Conservation (phyloP, 805 yeast species). For the Priceomyces haplophilus region DNA sequence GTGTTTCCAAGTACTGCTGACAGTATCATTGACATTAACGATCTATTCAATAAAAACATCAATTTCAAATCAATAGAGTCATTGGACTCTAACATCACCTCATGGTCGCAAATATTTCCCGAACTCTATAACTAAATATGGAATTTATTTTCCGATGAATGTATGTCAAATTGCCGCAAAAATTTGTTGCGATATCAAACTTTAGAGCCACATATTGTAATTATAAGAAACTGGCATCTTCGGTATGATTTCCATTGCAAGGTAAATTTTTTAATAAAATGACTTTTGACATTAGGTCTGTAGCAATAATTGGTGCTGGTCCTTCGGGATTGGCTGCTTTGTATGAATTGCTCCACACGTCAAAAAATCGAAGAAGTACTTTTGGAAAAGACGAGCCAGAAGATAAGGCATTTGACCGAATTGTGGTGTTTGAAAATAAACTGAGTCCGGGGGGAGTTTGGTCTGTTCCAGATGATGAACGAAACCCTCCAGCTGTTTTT, state of each 20-base stretch:
- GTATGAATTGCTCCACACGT: conserved; percentile 18
- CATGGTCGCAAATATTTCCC: conserved; percentile 6
- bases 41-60: background rate
- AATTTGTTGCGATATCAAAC: too few relatives aligned
- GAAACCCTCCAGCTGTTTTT: conserved; percentile 24
- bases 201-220: too few relatives aligned
- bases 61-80: conserved; percentile 1
- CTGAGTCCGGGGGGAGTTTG: conserved; percentile 69
- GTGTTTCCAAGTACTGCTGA: conserved; percentile 6
- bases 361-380: conserved; percentile 1
- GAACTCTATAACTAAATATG: conserved; percentile 2
- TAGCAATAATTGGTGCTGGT: conserved; percentile 72
- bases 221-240: too few relatives aligned
- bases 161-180: too few relatives aligned
- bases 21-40: conserved; percentile 5
- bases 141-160: background rate
- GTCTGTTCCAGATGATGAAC: conserved; percentile 29
- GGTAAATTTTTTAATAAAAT: background rate
- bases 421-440: conserved; percentile 58
- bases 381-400: conserved; percentile 48
- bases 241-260: too few relatives aligned
- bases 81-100: conserved; percentile 5
- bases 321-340: conserved; percentile 48
- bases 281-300: conserved; percentile 16
- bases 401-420: conserved; percentile 36